Conservation (phyloP, 768 basidiomycete genomes). For the Russula virescens region DNA sequence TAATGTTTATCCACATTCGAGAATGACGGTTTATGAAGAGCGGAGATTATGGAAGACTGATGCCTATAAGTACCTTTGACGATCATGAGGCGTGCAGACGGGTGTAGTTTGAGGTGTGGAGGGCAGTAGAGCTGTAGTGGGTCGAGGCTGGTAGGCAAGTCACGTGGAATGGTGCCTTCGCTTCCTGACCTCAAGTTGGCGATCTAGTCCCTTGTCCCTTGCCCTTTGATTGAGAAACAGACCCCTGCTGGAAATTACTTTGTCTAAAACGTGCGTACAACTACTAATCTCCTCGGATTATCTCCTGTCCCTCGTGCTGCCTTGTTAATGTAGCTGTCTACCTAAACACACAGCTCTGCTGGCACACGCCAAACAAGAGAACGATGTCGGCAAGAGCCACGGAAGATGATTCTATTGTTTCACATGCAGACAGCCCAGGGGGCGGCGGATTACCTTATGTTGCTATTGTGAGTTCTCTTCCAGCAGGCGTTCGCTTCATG, state of each 20-base stretch:
- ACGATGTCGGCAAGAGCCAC: constrained; percentile 1
- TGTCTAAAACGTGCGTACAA: constrained; percentile 4
- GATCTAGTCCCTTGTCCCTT: neutral
- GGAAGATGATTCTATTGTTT: constrained; percentile 4
- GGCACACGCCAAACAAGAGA: neutral
- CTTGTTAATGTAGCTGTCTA: neutral
- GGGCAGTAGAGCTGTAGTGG: too few relatives aligned
- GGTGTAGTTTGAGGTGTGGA: neutral
- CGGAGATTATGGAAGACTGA: neutral
- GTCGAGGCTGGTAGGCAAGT: neutral
- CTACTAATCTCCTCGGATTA: neutral
- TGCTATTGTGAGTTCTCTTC: constrained; percentile 16
- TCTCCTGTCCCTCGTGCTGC: neutral
- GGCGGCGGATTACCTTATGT: constrained; percentile 15
- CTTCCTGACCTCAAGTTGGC: neutral
- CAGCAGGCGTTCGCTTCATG: neutral
- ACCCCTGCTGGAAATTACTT: neutral
- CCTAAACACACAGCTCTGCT: neutral
- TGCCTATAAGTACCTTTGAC: neutral
- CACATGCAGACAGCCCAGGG: constrained; percentile 4
- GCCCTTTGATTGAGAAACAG: neutral
- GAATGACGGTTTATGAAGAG: neutral
- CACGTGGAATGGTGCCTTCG: constrained; percentile 5
- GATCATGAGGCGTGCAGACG: neutral
- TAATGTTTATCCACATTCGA: neutral